Evolutionary conservation across 1,284 basidiomycete genomes (phyloP), one percentile per base, ranked within the genome.

Genomic region (Volvariella surrecta): DNA sequence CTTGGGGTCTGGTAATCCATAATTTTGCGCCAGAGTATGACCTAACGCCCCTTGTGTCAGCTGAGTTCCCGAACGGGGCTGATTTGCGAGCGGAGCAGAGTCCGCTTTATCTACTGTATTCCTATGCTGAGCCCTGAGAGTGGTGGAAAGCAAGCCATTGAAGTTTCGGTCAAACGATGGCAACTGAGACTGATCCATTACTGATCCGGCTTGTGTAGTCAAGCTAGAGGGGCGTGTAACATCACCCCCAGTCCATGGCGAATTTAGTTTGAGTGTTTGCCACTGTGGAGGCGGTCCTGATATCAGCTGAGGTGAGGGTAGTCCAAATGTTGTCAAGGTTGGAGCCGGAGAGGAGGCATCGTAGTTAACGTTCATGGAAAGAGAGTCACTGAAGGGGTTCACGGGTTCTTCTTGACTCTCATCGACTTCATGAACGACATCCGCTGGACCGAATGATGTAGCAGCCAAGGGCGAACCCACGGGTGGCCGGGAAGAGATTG

Each of bases 361-460:
- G 48, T 63, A 59, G 37, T 56, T 57, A 35, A 59, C 59, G 47
- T 59, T 59, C 10, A 64, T 68, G 37, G 63, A 67, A 48, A 77
- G 72, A 44, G 66, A 67, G 54, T 88, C 82, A 21, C 71, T 69
- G 60, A 88, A 88, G 3, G 85, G 84, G 63, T 87, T 68, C 20
- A 47, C 52, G n/a, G n/a, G n/a, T 45, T 42, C 58, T 54, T 52
- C 58, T 41, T 55, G 67, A 54, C 45, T 62, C 48, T 77, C 73
- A 10, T 76, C 73, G 1, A 52, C 57, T 54, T 83, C 81, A 7
- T 58, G 66, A 21, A 75, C 57, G 18, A 82, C 58, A 54, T 86
- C 85, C 32, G 68, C 62, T 0, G 84, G 83, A n/a, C 77, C 80
- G 54, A 87, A 88, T 15, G 83, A 83, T 3, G 73, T 72, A 2